Base-by-base conservation (phyloP, 1,139 yeast genomes). In the Debaryomyces fabryi region DNA sequence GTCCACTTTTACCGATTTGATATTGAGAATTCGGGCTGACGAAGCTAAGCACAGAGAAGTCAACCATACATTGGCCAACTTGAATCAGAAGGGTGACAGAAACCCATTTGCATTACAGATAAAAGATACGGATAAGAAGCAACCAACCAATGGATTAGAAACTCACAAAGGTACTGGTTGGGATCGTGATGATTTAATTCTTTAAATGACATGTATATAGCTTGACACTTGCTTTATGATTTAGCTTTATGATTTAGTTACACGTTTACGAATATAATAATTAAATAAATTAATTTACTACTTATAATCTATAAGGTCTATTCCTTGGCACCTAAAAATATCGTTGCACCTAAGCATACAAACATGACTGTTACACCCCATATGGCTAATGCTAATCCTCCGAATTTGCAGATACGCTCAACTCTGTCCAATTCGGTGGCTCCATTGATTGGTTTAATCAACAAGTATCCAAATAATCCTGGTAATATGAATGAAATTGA, bases 401-500 rank as follows among this genome's bases (percentile, higher is more conserved):
- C 78, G 53, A 72, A 81, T 55, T 83, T 83, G 57, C 85, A 68
- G 18, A 74, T 48, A 49, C 60, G 67, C 33, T 78, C 79, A 47
- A 71, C 65, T n/a, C 44, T 52, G 27, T 78, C 75, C 49, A 79
- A 65, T 13, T 60, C 55, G n/a, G 64, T 61, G 15, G 65, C 59
- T 1, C 72, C 73, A 49, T 66, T 62, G 46, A 70, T 63, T 37
- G 85, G 73, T 58, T 69, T 67, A 54, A 86, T 79, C 55, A 91
- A 75, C 57, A 81, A 78, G 68, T 78, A 90, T 10, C 96, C 96
- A 67, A 92, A 92, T 33, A 91, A 72, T 0, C 98, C 98, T 0
- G 98, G 98, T 48, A 92, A 76, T 46, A 92, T 91, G 64, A 92
- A 92, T 13, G 97, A 88, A 50, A 92, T 92, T 12, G 96, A 86